These are phyloP conservation scores for Schizosaccharomyces octosporus DNA, from an alignment of 805 yeast species.

Conservation along the genomic window DNA sequence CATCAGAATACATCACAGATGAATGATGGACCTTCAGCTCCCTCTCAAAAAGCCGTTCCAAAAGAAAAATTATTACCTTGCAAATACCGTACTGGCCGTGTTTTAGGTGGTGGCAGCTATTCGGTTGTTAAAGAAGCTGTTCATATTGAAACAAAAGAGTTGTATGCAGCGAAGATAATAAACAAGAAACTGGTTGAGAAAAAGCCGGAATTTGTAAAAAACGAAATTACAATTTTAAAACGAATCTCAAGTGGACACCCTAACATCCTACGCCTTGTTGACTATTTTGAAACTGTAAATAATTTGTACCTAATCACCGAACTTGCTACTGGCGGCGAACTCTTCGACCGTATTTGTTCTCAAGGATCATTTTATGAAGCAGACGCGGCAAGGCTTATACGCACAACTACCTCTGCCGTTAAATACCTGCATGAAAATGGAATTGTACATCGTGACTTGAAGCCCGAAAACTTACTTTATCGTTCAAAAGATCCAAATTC, in stretches of 20 bases:
- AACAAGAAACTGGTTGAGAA: slow-evolving; percentile 27
- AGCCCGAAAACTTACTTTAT: slow-evolving; percentile 47
- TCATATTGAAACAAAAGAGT: slow-evolving; percentile 17
- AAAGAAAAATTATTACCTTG: background rate
- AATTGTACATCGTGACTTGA: slow-evolving; percentile 46
- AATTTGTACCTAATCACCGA: slow-evolving; percentile 34
- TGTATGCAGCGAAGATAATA: slow-evolving; percentile 32
- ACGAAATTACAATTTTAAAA: slow-evolving; percentile 34
- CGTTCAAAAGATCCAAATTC: slow-evolving; percentile 16
- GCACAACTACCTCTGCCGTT: slow-evolving; percentile 29
- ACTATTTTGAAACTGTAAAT: slow-evolving; percentile 43
- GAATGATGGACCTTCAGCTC: no score
- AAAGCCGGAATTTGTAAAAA: slow-evolving; percentile 25
- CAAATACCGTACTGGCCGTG: slow-evolving; percentile 1
- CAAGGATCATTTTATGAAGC: slow-evolving; percentile 23
- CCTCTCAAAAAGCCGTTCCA: no score
- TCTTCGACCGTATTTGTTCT: slow-evolving; percentile 32
- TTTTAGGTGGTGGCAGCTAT: slow-evolving; percentile 21
- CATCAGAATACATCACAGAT: background rate
- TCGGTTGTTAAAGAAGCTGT: slow-evolving; percentile 20
- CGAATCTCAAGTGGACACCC: slow-evolving; percentile 26
- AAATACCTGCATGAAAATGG: slow-evolving; percentile 32
- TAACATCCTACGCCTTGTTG: slow-evolving; percentile 36
- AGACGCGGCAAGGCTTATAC: slow-evolving; percentile 26
- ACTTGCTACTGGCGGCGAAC: slow-evolving; percentile 40